Percentiles rank a stretch among this genome's conserved stretches.
Conservation (phyloP, 2,329 filamentous ascomycete genomes). For the Teratosphaeriaceae sp. region DNA sequence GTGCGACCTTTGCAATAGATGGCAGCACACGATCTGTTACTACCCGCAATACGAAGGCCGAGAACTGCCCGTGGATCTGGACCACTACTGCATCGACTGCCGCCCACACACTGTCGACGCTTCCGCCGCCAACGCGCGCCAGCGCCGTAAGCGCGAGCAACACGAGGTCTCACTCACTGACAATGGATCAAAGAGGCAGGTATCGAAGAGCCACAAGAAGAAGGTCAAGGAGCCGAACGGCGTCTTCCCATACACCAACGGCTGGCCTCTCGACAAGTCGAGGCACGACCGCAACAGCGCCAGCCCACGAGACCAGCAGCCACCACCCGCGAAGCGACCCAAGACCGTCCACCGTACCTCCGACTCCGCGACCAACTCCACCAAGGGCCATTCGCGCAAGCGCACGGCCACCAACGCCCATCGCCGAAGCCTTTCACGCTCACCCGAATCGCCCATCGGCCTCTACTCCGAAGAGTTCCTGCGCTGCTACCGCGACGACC, state of each 20-base stretch:
- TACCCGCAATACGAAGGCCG: conserved; percentile 66
- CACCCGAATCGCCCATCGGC: conserved; percentile 41
- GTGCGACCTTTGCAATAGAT: conserved; percentile 92
- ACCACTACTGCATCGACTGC: conserved; percentile 87
- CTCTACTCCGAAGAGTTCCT: conserved; percentile 56
- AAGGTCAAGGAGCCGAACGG: conserved; percentile 62
- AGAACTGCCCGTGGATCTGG: conserved; percentile 49
- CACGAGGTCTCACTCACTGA: conserved; percentile 56
- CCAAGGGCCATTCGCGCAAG: conserved; percentile 54
- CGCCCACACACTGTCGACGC: conserved; percentile 68
- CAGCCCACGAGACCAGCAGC: conserved; percentile 44
- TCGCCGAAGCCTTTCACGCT: conserved; percentile 70
- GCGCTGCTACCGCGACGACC: conserved; percentile 49
- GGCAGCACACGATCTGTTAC: conserved; percentile 98
- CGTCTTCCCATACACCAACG: conserved; percentile 58
- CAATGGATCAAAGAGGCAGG: conserved; percentile 55
- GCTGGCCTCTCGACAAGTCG: conserved; percentile 51
- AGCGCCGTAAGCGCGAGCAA: conserved; percentile 21
- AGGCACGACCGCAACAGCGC: conserved; percentile 51
- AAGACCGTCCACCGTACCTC: conserved; percentile 78
- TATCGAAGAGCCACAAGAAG: conserved; percentile 81
- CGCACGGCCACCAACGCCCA: conserved; percentile 52
- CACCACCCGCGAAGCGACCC: conserved; percentile 66
- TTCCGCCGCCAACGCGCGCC: conserved; percentile 57
- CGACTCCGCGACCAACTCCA: conserved; percentile 60